Base-by-base conservation (phyloP, 805 yeast species). In the Komagataella pseudopastoris region DNA sequence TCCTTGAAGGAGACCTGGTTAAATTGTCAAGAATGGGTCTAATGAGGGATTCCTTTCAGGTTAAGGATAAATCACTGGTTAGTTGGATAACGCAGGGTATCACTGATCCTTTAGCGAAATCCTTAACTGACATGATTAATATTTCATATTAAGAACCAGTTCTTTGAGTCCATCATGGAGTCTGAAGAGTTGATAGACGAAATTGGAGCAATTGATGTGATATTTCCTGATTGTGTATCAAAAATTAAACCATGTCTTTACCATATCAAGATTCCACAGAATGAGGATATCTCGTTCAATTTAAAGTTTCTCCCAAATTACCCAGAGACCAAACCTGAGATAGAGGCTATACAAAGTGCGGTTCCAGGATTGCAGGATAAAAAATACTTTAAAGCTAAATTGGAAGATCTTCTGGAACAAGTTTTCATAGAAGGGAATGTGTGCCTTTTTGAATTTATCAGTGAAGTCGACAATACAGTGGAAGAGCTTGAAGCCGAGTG, bases 201-300 rank as follows among this genome's bases (percentile, higher is more conserved):
- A 60, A 65, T 88, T 17, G 81, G 77, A 45, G 91, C 96, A 10
- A 80, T 91, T 8, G 85, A 87, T 52, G 93, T 96, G 3, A 91
- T 93, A 10, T 91, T 80, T 60, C 96, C 96, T 1, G 85, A 74
- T 14, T 71, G 79, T 45, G 62, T 80, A 43, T 64, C 66, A 3
- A 59, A 57, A 23, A 50, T 74, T 4, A 17, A 16, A 3, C 67
- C 71, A 0, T 66, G 66, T 16, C 61, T 75, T 3, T 71, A 71
- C 53, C 75, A 75, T 47, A 69, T 84, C 12, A 66, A 67, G 23
- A 65, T 79, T 0, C 88, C 96, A 0, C 78, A 80, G 51, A 84
- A 83, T 58, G 80, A 78, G 50, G 73, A 74, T 43, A 71, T 84
- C 48, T 63, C 65, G 2, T 67, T 88, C n/a, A 83, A 84, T 56